A percentile compares a stretch with the other conserved stretches of the same genome.
Conservation (phyloP, 441 rosid genomes). For the Arabidopsis lyrata region DNA sequence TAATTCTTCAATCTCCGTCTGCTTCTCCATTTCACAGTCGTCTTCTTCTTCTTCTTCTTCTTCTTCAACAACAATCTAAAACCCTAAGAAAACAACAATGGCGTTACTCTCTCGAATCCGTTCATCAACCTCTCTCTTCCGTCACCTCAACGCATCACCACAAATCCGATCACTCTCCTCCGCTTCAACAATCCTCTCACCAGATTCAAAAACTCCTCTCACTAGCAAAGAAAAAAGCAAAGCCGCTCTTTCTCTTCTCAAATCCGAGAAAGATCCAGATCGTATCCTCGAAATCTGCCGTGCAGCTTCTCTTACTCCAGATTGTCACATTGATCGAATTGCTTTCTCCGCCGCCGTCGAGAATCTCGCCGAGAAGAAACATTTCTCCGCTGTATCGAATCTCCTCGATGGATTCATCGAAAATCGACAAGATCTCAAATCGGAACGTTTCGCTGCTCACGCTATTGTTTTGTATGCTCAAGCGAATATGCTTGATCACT, state of each 20-base stretch:
- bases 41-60: background rate
- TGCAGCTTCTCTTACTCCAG: constrained; percentile 75
- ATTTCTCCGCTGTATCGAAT: constrained; percentile 53
- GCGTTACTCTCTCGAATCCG: constrained; percentile 67
- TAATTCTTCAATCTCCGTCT: constrained; percentile 2
- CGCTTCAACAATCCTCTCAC: constrained; percentile 55
- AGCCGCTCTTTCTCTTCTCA: constrained; percentile 73
- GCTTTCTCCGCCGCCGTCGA: constrained; percentile 73
- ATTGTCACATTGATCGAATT: constrained; percentile 60
- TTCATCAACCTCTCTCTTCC: constrained; percentile 36
- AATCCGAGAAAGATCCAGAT: constrained; percentile 67
- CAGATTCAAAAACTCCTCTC: constrained; percentile 58
- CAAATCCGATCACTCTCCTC: constrained; percentile 45
- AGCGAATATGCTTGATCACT: constrained; percentile 77
- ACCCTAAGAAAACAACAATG: constrained; percentile 47
- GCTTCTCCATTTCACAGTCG: background rate
- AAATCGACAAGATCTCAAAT: constrained; percentile 60
- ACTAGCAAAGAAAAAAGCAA: constrained; percentile 63
- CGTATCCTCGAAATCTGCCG: constrained; percentile 79
- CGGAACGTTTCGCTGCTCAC: constrained; percentile 67
- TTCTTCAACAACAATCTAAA: constrained; percentile 13
- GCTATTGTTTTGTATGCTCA: constrained; percentile 77
- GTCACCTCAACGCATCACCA: constrained; percentile 27
- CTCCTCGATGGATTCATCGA: constrained; percentile 66
- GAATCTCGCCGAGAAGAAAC: constrained; percentile 56